phyloP scores from a whole-genome alignment of 2,329 filamentous ascomycete genomes.

The Coleophoma eucalyptorum region DNA sequence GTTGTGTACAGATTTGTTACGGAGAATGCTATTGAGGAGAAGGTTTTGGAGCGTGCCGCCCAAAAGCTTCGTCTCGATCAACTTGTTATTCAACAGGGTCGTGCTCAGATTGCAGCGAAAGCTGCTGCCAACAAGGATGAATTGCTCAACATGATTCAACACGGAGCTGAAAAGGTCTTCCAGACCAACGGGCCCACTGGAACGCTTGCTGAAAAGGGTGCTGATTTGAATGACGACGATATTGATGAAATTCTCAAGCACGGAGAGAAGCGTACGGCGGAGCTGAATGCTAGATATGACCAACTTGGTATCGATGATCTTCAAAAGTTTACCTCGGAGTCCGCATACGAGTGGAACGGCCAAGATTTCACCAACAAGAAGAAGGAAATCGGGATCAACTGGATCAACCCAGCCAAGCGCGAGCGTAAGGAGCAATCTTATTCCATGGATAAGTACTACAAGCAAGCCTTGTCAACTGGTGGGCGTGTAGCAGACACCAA shows the following conservation, averaged over 20 bases:
- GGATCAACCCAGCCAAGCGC: constrained; percentile 98
- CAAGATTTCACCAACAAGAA: constrained; percentile 90
- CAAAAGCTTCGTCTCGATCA: constrained; percentile 96
- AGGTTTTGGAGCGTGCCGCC: constrained; percentile 92
- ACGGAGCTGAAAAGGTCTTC: constrained; percentile 95
- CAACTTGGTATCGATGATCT: constrained; percentile 95
- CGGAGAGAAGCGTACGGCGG: constrained; percentile 83
- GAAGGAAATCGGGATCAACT: constrained; percentile 87
- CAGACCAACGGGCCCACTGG: constrained; percentile 65
- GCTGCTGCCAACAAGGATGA: constrained; percentile 94
- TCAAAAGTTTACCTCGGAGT: constrained; percentile 96
- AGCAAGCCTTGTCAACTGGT: constrained; percentile 80
- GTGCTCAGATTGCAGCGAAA: constrained; percentile 86
- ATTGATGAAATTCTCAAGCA: constrained; percentile 84
- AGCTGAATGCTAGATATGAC: constrained; percentile 91
- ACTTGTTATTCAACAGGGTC: constrained; percentile 95
- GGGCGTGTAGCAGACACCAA: constrained; percentile 78
- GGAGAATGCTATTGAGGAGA: constrained; percentile 97
- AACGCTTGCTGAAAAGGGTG: constrained; percentile 51
- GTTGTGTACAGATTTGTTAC: constrained; percentile 96
- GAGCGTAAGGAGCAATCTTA: constrained; percentile 98
- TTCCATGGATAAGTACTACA: constrained; percentile 98
- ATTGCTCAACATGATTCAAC: constrained; percentile 95
- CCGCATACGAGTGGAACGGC: constrained; percentile 98
- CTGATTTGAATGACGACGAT: constrained; percentile 76